Evolutionary conservation across 179 eudicot genomes (phyloP).

Genomic region (Drosera spatulata): DNA sequence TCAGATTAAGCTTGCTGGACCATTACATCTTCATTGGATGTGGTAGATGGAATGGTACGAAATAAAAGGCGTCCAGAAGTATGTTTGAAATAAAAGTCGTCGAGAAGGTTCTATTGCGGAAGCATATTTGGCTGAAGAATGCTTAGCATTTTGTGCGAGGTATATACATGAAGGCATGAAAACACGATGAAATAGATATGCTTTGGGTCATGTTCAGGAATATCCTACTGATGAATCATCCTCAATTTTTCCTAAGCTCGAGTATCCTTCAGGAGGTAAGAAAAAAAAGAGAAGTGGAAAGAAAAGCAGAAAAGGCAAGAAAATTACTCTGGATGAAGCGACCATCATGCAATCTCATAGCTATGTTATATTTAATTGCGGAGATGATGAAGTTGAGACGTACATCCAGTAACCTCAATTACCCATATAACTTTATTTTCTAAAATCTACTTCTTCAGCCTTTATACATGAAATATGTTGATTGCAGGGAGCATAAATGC

Average conservation of each 20-base stretch:
- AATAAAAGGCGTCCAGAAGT: slow-evolving; percentile 1
- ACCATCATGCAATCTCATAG: slow-evolving; percentile 1
- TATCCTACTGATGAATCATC: background rate
- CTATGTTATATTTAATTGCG: slow-evolving; percentile 9
- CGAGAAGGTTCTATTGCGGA: slow-evolving; percentile 11
- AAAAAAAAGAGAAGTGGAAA: too few relatives aligned
- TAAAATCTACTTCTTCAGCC: background rate
- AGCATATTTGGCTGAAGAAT: slow-evolving; percentile 8
- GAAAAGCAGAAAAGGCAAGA: too few relatives aligned
- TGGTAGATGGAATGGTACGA: slow-evolving; percentile 1
- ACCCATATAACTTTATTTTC: background rate
- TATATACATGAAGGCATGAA: slow-evolving; percentile 4
- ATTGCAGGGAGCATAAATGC: slow-evolving; percentile 2
- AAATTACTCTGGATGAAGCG: background rate
- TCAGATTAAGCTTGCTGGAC: slow-evolving; percentile 5
- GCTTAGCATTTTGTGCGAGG: slow-evolving; percentile 5
- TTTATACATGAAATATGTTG: too few relatives aligned
- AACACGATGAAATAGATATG: background rate
- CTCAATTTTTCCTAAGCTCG: too few relatives aligned
- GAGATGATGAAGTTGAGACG: background rate
- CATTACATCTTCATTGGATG: slow-evolving; percentile 1
- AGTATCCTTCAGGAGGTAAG: background rate
- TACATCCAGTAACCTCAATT: background rate
- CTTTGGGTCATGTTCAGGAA: background rate
- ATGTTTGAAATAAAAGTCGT: slow-evolving; percentile 6